Evolutionary conservation across 192 early-diverging fungal genomes (phyloP), one percentile per base, ranked within the genome.

Genomic region (Linnemannia exigua): DNA sequence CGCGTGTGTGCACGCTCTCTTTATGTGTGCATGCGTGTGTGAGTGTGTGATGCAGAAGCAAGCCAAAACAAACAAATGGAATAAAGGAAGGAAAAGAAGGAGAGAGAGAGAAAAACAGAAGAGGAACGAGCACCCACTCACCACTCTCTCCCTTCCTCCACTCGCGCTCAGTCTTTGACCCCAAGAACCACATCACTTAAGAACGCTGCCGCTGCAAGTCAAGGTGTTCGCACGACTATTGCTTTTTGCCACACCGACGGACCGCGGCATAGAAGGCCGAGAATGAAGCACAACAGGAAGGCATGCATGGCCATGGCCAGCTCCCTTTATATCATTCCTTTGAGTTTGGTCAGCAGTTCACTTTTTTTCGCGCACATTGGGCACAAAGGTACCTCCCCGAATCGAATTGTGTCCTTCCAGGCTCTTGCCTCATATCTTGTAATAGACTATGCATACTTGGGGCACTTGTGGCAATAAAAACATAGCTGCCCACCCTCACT

Each of bases 91-190:
- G 28, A n/a, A 69, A 69, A 31, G 38, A 70, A 44, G 41, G 41
- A 69, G 37, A 38, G 31, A 9, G n/a, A 7, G 9, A 37, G 37
- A 31, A 22, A 70, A 36, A 31, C 9, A 8, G 68, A n/a, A 20
- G 68, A 15, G 58, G 25, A 63, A 63, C 58, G 58, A 63, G 58
- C 58, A 63, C 58, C 58, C 25, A 54, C 52, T n/a, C 52, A 54
- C 52, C 52, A 54, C 16, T 5, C 46, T 47, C 50, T 52, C 50
- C 5, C 19, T 51, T 3, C 6, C 17, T 51, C 19, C n/a, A 44
- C 28, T 58, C 28, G n/a, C 58, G 0, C 51, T 54, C 51, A 7
- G 22, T 61, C 58, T 14, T 63, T 63, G 12, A 31, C 54, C 8
- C 14, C 28, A 22, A 63, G 28, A 63, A 63, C 58, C 28, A 31